Percentiles rank a stretch among this genome's conserved stretches.
Evolutionary conservation across 345 rosid genomes (phyloP).

Genomic region (Isatis tinctoria): DNA sequence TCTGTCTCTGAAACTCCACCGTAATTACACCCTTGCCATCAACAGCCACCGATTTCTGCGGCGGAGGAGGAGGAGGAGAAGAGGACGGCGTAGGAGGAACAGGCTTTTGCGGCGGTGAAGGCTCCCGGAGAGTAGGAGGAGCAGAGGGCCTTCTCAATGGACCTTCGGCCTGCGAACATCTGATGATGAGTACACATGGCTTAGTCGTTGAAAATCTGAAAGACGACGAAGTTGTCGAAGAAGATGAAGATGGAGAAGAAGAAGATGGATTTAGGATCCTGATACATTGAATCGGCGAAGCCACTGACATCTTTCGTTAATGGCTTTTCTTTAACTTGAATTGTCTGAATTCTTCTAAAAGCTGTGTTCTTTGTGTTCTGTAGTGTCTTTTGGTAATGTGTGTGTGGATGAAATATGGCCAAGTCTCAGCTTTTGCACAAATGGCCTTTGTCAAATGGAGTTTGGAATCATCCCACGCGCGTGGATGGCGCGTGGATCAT

Average conservation of each 20-base stretch:
- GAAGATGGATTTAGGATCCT: slow-evolving; percentile 55
- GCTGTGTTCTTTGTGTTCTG: background rate
- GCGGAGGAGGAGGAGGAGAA: slow-evolving; percentile 30
- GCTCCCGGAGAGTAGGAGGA: slow-evolving; percentile 52
- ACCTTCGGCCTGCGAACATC: slow-evolving; percentile 78
- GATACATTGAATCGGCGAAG: slow-evolving; percentile 60
- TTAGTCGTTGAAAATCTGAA: slow-evolving; percentile 45
- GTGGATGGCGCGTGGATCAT: background rate
- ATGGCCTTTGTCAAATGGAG: slow-evolving; percentile 15
- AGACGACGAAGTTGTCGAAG: slow-evolving; percentile 34
- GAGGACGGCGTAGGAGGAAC: slow-evolving; percentile 40
- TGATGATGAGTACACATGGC: slow-evolving; percentile 44
- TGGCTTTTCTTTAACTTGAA: background rate
- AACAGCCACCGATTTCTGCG: slow-evolving; percentile 26
- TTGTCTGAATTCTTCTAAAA: background rate
- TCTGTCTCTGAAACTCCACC: slow-evolving; percentile 85
- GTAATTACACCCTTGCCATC: slow-evolving; percentile 45
- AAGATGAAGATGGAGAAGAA: slow-evolving; percentile 38
- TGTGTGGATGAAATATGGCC: slow-evolving; percentile 36
- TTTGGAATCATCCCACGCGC: slow-evolving; percentile 8
- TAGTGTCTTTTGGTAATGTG: slow-evolving; percentile 18
- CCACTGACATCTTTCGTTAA: slow-evolving; percentile 47
- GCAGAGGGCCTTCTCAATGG: slow-evolving; percentile 87
- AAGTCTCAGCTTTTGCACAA: slow-evolving; percentile 27
- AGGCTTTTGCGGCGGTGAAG: slow-evolving; percentile 43